A percentile compares a stretch with the other conserved stretches of the same genome.
Conservation (phyloP, 78 protist genomes). For the Planoprotostelium fungivorum region DNA sequence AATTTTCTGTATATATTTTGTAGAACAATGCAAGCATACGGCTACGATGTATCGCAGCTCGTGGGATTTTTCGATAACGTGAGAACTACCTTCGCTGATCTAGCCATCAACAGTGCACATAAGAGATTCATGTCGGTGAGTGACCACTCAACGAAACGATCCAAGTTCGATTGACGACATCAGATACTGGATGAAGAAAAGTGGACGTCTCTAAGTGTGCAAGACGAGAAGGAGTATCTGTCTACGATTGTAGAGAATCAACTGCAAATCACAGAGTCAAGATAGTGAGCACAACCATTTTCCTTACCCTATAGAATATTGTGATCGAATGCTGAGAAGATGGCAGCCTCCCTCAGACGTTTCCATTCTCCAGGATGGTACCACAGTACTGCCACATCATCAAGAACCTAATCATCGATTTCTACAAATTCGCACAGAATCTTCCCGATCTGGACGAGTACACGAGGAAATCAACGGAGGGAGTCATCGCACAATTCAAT, state of each 20-base stretch:
- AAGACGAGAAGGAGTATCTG: neutral
- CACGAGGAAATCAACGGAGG: neutral
- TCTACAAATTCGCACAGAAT: constrained; percentile 38
- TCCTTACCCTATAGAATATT: no score
- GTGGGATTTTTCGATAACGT: neutral
- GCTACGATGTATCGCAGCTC: neutral
- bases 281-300: neutral
- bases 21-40: neutral
- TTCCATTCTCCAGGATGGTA: constrained; percentile 53
- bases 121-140: neutral
- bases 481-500: neutral
- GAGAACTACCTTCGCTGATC: neutral
- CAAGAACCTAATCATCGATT: constrained; percentile 46
- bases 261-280: neutral
- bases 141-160: neutral
- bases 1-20: neutral
- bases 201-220: neutral
- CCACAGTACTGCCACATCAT: constrained; percentile 48
- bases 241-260: neutral
- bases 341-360: constrained; percentile 35
- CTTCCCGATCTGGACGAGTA: neutral
- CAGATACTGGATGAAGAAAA: neutral
- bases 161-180: neutral
- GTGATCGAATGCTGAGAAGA: neutral
- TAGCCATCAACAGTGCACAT: neutral